Evolutionary conservation across 2,329 filamentous ascomycete genomes (phyloP), one percentile per base, ranked within the genome.

Genomic region (Teratosphaeriaceae sp.): DNA sequence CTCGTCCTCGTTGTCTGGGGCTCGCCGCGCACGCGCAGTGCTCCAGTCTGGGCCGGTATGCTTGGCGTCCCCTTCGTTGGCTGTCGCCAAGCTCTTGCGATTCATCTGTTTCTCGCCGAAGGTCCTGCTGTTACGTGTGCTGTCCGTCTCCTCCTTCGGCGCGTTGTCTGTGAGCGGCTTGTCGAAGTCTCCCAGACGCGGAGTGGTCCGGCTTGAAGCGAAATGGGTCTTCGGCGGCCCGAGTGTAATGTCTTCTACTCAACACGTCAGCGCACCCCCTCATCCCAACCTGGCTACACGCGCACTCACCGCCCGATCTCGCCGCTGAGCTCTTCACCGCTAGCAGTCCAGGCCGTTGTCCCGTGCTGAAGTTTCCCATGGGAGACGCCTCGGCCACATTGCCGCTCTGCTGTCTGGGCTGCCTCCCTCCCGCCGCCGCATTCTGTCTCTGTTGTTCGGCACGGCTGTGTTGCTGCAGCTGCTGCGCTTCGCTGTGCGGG

Each of bases 141-240:
- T 47, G 50, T 55, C 63, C 47, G 48, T 40, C n/a, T 71, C 67
- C 24, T 69, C 67, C 38, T 58, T 55, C 21, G 62, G 57, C 13
- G 56, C 55, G 20, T 61, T 55, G 26, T 70, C 66, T 21, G 42
- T 45, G 21, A 40, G 19, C 9, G 43, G 52, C 39, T 64, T 65
- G 27, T 60, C 51, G 30, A 52, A 44, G 22, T 60, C 57, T 20
- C 50, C 44, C 12, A 55, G 44, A 50, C 60, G 76, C 27, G 49
- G 65, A 62, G 47, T 78, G 74, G 72, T 65, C 23, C 77, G 71
- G 45, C 84, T 85, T 18, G 88, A 94, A 41, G 86, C 79, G 64
- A 96, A 95, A 34, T 80, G 79, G 36, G 80, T 86, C 63, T 86
- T 85, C 1, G 88, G 86, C 16, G 88, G 88, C 12, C 86, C 88